Conservation (phyloP, 495 filamentous ascomycete genomes). For the Aspergillus leporis region DNA sequence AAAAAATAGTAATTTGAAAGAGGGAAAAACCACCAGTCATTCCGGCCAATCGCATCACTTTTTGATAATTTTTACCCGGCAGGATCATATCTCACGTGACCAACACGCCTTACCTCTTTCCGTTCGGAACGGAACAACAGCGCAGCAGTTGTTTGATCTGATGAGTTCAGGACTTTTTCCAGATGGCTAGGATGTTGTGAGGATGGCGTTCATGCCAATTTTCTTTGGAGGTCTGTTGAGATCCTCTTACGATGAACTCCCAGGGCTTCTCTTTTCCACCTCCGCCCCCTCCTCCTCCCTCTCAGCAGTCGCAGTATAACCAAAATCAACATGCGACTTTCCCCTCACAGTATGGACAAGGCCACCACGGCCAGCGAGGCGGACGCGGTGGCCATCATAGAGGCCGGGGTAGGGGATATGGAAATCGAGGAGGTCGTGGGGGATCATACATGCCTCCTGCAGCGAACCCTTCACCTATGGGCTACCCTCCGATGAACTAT, state of each 20-base stretch:
- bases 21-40: not conserved
- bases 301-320: constrained; percentile 24
- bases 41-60: constrained; percentile 25
- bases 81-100: constrained; percentile 17
- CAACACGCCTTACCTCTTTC: constrained; percentile 7
- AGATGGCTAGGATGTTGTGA: constrained; percentile 19
- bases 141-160: constrained; percentile 5
- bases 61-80: constrained; percentile 20
- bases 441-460: constrained; percentile 44
- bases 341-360: constrained; percentile 33
- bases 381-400: constrained; percentile 39
- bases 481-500: constrained; percentile 36
- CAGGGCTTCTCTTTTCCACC: constrained; percentile 55
- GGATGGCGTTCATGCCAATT: constrained; percentile 24
- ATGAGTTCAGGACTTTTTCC: constrained; percentile 7
- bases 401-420: constrained; percentile 46
- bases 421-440: constrained; percentile 52
- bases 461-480: constrained; percentile 25
- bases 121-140: constrained; percentile 27
- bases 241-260: constrained; percentile 41
- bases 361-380: constrained; percentile 32
- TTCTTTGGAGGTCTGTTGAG: constrained; percentile 26
- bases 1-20: not conserved
- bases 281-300: constrained; percentile 47
- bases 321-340: constrained; percentile 27